Evolutionary conservation across 495 filamentous ascomycete genomes (phyloP), one percentile per base, ranked within the genome.

Genomic region (Xylaria cubensis): DNA sequence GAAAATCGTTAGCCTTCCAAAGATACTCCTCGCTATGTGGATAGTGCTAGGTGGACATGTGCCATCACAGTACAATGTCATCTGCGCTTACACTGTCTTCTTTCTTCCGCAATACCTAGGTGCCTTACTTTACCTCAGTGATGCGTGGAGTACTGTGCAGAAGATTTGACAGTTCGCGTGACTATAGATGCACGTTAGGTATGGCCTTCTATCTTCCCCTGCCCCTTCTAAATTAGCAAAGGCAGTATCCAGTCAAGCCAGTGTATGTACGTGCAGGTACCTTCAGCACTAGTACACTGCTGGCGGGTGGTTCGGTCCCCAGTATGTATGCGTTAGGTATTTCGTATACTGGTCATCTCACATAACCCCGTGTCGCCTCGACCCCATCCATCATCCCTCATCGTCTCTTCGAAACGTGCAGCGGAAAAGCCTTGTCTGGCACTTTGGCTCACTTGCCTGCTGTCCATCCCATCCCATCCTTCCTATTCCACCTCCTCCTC

Each of bases 391-490:
- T 65, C 62, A 56, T 72, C 70, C 63, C 63, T 65, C 51, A 70
- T 66, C 63, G 51, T 66, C 69, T 39, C 61, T 71, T 66, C 62
- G 50, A 66, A 71, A 70, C 56, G 29, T 39, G 21, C 56, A 26
- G 68, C 58, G 42, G 58, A 48, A 63, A 70, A 70, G 68, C 55
- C 68, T 63, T 70, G 56, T 53, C 58, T 64, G 68, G 67, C 55
- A 36, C 41, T 32, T 10, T 53, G 44, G 55, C 67, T 48, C 26
- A 4, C n/a, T 24, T 41, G 21, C 10, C 29, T 39, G 26, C 24
- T 46, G 41, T 17, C 24, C 29, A 17, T 10, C 41, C 15, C 67
- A 29, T 34, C 46, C 68, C 36, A 39, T 39, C 36, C 36, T 39
- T 39, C 36, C 36, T 39, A 39, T 39, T 39, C 36, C 36, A 8